Base-by-base conservation (phyloP, 441 rosid genomes). In the Daphne laureola region DNA sequence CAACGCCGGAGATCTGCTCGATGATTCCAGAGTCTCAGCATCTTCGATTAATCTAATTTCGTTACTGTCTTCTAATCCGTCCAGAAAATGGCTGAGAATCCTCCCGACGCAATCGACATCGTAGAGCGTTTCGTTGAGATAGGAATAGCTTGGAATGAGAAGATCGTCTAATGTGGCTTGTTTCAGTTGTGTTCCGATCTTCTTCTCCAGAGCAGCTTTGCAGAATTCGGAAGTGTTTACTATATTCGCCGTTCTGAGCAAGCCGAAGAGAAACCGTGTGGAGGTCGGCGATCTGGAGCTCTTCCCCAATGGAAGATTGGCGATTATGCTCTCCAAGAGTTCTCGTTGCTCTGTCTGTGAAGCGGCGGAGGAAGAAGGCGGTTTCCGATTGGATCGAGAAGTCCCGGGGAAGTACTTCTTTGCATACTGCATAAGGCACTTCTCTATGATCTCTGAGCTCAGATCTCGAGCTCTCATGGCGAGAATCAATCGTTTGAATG, bases 31-130 rank as follows among this genome's bases (percentile, higher is more conserved):
- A 4, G 5, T 25, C 35, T 55, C 80, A 6, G 53, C 65, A 55
- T 65, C 80, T n/a, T n/a, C n/a, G n/a, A n/a, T n/a, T 43, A 62
- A 64, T 47, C 64, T 58, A 14, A 49, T 54, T 14, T 61, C 35
- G 55, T 47, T 65, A 13, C 75, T 53, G 57, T 69, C 73, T 26
- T 64, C 67, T 38, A 70, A 15, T 14, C 79, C 67, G 13, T 82
- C 86, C 62, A 84, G 64, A 62, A 77, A 84, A 64, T 75, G 67
- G 21, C 76, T 54, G 15, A 84, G 62, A 56, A 84, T 81, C 54
- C 87, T 79, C 71, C 77, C 86, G 0, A 84, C 76, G 63, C 85
- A 77, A 69, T 81, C 81, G 17, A 84, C 87, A 47, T 84, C 85
- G 57, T 84, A 84, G 49, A 84, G 64, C 0, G 91, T 84, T 63